Evolutionary conservation across 1,139 yeast species (phyloP).

Genomic region (Kodamaea sp.): DNA sequence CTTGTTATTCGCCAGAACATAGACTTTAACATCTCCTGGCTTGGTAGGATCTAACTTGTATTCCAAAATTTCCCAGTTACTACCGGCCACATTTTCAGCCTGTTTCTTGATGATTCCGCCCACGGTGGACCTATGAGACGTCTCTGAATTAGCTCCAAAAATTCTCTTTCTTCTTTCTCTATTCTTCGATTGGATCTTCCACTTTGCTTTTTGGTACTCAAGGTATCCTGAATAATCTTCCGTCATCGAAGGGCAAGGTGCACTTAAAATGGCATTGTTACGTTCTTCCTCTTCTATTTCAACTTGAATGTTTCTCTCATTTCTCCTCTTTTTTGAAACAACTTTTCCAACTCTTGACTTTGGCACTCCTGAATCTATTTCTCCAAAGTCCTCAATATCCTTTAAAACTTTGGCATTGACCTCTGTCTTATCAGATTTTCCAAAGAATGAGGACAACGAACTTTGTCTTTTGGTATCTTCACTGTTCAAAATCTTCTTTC

Average conservation of each 20-base stretch:
- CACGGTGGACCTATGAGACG: constrained; percentile 52
- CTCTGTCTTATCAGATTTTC: constrained; percentile 36
- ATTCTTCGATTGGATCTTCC: constrained; percentile 75
- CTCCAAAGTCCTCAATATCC: constrained; percentile 82
- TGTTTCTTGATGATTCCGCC: constrained; percentile 73
- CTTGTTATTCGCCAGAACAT: constrained; percentile 66
- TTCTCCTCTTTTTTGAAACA: constrained; percentile 42
- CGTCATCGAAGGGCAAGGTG: constrained; percentile 68
- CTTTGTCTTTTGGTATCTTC: constrained; percentile 76
- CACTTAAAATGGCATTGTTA: constrained; percentile 47
- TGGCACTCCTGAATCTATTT: constrained; percentile 22
- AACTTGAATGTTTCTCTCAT: constrained; percentile 20
- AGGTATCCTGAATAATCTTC: constrained; percentile 80
- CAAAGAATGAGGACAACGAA: constrained; percentile 60
- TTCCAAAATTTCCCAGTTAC: constrained; percentile 85
- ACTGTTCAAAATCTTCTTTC: constrained; percentile 55
- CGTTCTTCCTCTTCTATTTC: constrained; percentile 45
- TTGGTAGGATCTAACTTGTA: constrained; percentile 56
- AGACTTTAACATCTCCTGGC: constrained; percentile 79
- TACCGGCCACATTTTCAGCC: constrained; percentile 74
- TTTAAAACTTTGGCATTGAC: constrained; percentile 35
- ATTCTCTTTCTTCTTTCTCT: constrained; percentile 71
- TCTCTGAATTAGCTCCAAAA: constrained; percentile 66
- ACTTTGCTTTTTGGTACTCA: constrained; percentile 76
- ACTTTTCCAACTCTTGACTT: constrained; percentile 53